These are phyloP conservation scores for Luzula sylvatica DNA, from an alignment of 176 grass and related monocot species.

Conservation along the genomic window DNA sequence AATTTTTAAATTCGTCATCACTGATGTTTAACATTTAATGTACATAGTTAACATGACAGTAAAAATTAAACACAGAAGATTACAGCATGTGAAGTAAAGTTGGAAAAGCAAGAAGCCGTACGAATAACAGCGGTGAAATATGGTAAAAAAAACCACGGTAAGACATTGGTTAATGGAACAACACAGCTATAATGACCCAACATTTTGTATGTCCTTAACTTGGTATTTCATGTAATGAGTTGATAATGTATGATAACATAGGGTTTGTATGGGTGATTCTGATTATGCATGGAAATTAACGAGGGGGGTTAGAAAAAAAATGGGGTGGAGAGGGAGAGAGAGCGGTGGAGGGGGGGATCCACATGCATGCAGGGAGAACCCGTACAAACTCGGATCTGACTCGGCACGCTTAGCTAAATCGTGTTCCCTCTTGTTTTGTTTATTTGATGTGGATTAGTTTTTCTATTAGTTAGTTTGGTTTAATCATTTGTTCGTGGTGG, in stretches of 20 bases:
- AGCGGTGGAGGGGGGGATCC: constrained; percentile 25
- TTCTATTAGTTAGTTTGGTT: too few species aligned
- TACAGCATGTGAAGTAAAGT: constrained; percentile 16
- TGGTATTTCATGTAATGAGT: too few species aligned
- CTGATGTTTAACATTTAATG: constrained; percentile 12
- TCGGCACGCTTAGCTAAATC: constrained; percentile 25
- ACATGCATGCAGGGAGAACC: constrained; percentile 23
- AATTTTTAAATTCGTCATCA: constrained; percentile 23
- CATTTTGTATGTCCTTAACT: too few species aligned
- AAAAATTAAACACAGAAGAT: constrained; percentile 1
- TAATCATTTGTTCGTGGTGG: too few species aligned
- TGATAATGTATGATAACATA: too few species aligned
- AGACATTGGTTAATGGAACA: background rate
- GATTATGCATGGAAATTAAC: too few species aligned
- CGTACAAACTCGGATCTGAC: constrained; percentile 30
- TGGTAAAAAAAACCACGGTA: background rate
- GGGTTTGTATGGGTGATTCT: too few species aligned
- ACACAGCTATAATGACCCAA: constrained; percentile 4
- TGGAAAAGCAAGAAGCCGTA: constrained; percentile 25
- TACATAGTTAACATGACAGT: constrained; percentile 8
- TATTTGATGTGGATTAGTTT: too few species aligned
- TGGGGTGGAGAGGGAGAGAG: background rate
- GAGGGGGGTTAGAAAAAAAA: constrained; percentile 3
- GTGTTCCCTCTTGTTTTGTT: constrained; percentile 1
- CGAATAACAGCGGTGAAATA: constrained; percentile 19